Conservation (phyloP, 1,284 basidiomycete genomes). For the Leccinum subfulvum region DNA sequence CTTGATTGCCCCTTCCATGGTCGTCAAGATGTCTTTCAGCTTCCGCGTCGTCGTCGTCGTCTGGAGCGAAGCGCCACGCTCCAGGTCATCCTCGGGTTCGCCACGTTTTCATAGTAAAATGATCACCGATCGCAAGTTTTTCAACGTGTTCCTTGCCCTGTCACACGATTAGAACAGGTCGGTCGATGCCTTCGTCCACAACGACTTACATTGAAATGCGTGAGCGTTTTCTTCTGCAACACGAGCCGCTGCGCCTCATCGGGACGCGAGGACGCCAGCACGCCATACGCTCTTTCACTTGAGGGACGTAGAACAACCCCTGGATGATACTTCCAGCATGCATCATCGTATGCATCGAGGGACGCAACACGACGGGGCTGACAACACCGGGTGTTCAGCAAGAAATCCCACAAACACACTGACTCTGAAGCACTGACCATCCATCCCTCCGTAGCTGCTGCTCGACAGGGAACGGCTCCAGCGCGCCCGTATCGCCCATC, state of each 20-base stretch:
- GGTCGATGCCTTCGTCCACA: background rate
- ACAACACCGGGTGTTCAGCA: constrained; percentile 2
- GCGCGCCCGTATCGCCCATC: constrained; percentile 30
- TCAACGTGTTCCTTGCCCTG: constrained; percentile 60
- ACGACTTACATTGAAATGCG: constrained; percentile 51
- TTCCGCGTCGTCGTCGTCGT: constrained; percentile 39
- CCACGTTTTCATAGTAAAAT: constrained; percentile 69
- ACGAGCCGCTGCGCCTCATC: constrained; percentile 48
- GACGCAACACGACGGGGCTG: constrained; percentile 66
- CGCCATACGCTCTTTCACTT: constrained; percentile 56
- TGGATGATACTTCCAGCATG: constrained; percentile 64
- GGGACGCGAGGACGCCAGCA: constrained; percentile 31
- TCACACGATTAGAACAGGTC: background rate
- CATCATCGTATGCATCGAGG: constrained; percentile 45
- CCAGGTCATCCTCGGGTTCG: constrained; percentile 45
- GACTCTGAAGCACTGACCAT: constrained; percentile 36
- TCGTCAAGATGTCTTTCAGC: constrained; percentile 49
- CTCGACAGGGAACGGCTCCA: constrained; percentile 45
- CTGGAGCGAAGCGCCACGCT: constrained; percentile 45
- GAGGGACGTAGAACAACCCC: constrained; percentile 63
- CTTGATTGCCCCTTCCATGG: constrained; percentile 49
- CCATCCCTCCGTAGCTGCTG: constrained; percentile 54
- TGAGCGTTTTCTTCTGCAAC: constrained; percentile 46
- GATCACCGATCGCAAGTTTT: constrained; percentile 56
- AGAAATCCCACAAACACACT: background rate